Base-by-base conservation (phyloP, 192 early-diverging fungal species). In the Podila clonocystis region DNA sequence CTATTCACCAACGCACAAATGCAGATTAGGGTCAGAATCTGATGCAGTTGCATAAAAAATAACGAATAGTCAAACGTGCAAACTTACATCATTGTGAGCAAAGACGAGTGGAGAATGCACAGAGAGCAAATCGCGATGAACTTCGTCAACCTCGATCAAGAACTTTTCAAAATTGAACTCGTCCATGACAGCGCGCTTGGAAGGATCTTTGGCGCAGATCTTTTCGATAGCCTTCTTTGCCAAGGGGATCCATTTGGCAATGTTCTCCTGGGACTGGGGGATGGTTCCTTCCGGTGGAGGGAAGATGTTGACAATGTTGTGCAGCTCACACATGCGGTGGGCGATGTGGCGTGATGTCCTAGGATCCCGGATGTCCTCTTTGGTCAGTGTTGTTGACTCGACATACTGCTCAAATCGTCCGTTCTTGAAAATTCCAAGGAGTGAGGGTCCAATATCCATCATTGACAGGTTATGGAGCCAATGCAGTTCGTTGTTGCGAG, bases 351-450 rank as follows among this genome's bases (percentile, higher is more conserved):
- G 75, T 38, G 92, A 94, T 38, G 86, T 91, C 12, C 77, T 69
- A 0, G 87, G 86, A 30, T 91, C 70, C 20, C 94, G 80, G 36
- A 97, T 88, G 48, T 96, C 94, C 4, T 87, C 76, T 62, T 86
- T 87, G 0, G 84, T 91, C 59, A 97, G 84, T 0, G 94, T 95
- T 0, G 80, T 85, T 28, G 92, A 93, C 50, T 93, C 90, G 1
- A 97, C 83, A 59, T 89, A 96, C 75, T 97, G 88, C 68, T 97
- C 96, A 69, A 97, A 85, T 9, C 96, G 85, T 34, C 96, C 96
- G 75, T 97, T 97, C 19, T 83, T 87, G 82, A 96, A 97, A 20
- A 92, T 90, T 2, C 89, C 92, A 12, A 94, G 82, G 41, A 97
- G 68, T 3, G 77, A 84, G 8, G 96, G 93, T 2, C 94, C 96